These are phyloP conservation scores for Cercospora citrullina DNA, from an alignment of 2,329 filamentous ascomycete species.

Conservation along the genomic window DNA sequence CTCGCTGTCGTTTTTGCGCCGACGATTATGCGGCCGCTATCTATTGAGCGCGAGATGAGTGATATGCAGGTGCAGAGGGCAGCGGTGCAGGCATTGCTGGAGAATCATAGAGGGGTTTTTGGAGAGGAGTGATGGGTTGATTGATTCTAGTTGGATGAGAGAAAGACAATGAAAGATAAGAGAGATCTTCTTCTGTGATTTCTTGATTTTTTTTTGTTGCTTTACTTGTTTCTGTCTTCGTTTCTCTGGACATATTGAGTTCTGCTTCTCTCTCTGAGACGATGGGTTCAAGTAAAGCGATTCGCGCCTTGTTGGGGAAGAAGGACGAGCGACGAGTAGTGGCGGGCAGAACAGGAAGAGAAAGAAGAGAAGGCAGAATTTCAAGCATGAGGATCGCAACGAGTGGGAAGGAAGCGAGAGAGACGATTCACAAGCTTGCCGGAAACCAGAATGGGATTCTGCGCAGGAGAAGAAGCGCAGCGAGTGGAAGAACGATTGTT, in stretches of 20 bases:
- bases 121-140: conserved; percentile 6
- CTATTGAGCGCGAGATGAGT: conserved; percentile 89
- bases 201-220: not conserved
- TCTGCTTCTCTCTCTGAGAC: not conserved
- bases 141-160: conserved; percentile 1
- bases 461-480: too few relatives aligned
- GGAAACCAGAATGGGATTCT: too few relatives aligned
- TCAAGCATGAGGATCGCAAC: too few relatives aligned
- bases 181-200: not conserved
- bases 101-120: conserved; percentile 84
- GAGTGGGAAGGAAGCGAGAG: not conserved
- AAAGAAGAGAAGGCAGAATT: too few relatives aligned
- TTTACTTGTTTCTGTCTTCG: not conserved
- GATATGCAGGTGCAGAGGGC: conserved; percentile 93
- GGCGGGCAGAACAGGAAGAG: too few relatives aligned
- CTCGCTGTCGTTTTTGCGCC: conserved; percentile 95
- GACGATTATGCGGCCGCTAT: conserved; percentile 91
- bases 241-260: not conserved
- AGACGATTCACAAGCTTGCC: not conserved
- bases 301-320: not conserved
- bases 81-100: conserved; percentile 88
- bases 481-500: too few relatives aligned
- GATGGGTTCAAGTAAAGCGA: not conserved
- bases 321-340: too few relatives aligned
- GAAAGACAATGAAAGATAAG: not conserved